phyloP scores from a whole-genome alignment of 371 early-diverging fungal species.

The Rhizopus delemar region DNA sequence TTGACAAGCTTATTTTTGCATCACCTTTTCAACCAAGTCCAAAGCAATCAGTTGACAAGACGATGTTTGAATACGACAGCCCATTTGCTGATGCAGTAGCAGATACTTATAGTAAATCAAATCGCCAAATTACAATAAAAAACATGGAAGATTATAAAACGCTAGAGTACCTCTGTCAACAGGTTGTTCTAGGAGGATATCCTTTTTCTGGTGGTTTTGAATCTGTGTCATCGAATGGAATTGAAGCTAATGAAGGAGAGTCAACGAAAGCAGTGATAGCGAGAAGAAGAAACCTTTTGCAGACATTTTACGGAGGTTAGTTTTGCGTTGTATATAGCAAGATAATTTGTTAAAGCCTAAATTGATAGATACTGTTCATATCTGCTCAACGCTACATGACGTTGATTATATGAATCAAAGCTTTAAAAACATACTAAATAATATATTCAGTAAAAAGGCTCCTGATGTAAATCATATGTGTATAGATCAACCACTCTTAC shows the following conservation, averaged over 20 bases:
- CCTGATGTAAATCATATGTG: conserved; percentile 30
- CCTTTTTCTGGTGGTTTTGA: conserved; percentile 51
- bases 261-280: conserved; percentile 49
- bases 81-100: conserved; percentile 32
- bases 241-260: conserved; percentile 53
- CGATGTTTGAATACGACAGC: conserved; percentile 32
- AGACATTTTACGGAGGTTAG: conserved; percentile 44
- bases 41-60: conserved; percentile 2
- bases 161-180: conserved; percentile 43
- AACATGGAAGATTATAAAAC: conserved; percentile 16
- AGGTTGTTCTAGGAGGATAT: conserved; percentile 52
- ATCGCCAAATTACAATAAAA: background rate
- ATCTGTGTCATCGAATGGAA: conserved; percentile 45
- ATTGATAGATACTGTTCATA: conserved; percentile 40
- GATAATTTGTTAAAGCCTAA: background rate
- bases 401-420: conserved; percentile 36
- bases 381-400: conserved; percentile 48
- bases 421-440: conserved; percentile 46
- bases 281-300: conserved; percentile 47
- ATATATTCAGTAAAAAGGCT: conserved; percentile 34
- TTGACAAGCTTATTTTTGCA: conserved; percentile 1
- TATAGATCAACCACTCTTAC: conserved; percentile 31
- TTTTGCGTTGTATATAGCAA: background rate
- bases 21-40: conserved; percentile 1
- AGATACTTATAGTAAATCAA: conserved; percentile 7